Evolutionary conservation across 2,329 filamentous ascomycete genomes (phyloP).

Genomic region (Lecanicillium sp.): DNA sequence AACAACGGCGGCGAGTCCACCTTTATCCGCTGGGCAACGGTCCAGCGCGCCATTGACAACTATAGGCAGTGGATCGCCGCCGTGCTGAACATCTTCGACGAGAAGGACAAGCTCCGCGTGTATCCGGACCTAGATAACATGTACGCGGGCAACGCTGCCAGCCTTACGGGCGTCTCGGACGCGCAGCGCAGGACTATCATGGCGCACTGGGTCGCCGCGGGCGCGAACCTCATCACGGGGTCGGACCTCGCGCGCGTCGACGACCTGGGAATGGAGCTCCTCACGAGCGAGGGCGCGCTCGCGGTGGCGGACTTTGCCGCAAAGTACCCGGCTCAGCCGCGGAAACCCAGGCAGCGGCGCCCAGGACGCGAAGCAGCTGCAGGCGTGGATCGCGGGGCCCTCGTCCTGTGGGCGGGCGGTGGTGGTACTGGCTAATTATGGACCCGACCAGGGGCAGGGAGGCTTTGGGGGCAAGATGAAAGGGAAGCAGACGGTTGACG

Average conservation of each 20-base stretch:
- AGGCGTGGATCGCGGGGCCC: slow-evolving; percentile 19
- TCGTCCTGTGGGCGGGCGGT: slow-evolving; percentile 13
- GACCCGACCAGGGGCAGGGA: slow-evolving; percentile 17
- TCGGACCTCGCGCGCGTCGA: slow-evolving; percentile 17
- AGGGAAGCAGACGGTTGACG: slow-evolving; percentile 14
- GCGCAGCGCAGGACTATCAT: slow-evolving; percentile 17
- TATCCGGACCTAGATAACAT: slow-evolving; percentile 19
- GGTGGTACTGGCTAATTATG: slow-evolving; percentile 19
- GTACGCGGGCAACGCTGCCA: slow-evolving; percentile 15
- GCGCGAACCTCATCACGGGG: slow-evolving; percentile 17
- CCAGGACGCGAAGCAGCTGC: slow-evolving; percentile 17
- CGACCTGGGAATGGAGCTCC: slow-evolving; percentile 14
- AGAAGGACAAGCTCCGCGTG: slow-evolving; percentile 9
- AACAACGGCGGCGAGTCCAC: slow-evolving; percentile 15
- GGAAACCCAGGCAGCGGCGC: slow-evolving; percentile 18
- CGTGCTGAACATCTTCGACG: slow-evolving; percentile 14
- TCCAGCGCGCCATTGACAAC: slow-evolving; percentile 18
- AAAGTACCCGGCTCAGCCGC: slow-evolving; percentile 16
- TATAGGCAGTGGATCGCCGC: slow-evolving; percentile 19
- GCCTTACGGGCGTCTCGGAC: slow-evolving; percentile 16
- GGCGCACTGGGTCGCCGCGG: slow-evolving; percentile 19
- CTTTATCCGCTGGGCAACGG: slow-evolving; percentile 15
- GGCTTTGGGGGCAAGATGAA: slow-evolving; percentile 13
- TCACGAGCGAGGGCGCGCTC: slow-evolving; percentile 15
- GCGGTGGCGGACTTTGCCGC: slow-evolving; percentile 17